Evolutionary conservation across 2,329 filamentous ascomycete genomes (phyloP), one percentile per base, ranked within the genome.

Genomic region (Pseudocercospora crystallina): DNA sequence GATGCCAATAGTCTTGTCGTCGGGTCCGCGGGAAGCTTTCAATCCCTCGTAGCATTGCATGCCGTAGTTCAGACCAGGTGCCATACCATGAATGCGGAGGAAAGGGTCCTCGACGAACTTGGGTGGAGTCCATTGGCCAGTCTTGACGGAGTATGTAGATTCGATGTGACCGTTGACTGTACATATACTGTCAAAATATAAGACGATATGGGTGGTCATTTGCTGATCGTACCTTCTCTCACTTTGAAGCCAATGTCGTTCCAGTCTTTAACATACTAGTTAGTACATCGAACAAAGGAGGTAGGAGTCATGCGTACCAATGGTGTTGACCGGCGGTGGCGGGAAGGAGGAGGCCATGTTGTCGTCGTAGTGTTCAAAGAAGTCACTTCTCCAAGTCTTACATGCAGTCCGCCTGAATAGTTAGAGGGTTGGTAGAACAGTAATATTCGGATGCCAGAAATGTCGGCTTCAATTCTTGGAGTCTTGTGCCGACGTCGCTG

Each of bases 1-100:
- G 70, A 97, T 82, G 68, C 84, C 83, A 74, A 97, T 91, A 53
- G 74, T 73, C 53, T 77, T 69, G 69, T 87, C 82, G 51, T 80
- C 76, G 13, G 90, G 87, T 2, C 80, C 77, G 57, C 92, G 90
- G 80, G 96, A 96, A 48, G 92, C 91, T 73, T 97, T 97, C 69
- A 97, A 84, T n/a, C 94, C 94, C 71, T 99, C 94, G 77, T 95
- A 99, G 64, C 90, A 92, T 76, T 97, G 94, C 69, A 96, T 90
- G 51, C 92, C 90, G 71, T 99, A 99, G 80, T 99, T 99, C 59
- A 97, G 82, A 37, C 84, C 92, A 0, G 94, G 91, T 0, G 91
- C 86, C 89, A 99, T 94, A 71, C 92, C 94, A 73, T 97, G 92
- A 67, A 97, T 84, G 60, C 85, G 85, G 63, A 97, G 82, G 76